Base-by-base conservation (phyloP, 306 rosid genomes). In the Ormosia emarginata region DNA sequence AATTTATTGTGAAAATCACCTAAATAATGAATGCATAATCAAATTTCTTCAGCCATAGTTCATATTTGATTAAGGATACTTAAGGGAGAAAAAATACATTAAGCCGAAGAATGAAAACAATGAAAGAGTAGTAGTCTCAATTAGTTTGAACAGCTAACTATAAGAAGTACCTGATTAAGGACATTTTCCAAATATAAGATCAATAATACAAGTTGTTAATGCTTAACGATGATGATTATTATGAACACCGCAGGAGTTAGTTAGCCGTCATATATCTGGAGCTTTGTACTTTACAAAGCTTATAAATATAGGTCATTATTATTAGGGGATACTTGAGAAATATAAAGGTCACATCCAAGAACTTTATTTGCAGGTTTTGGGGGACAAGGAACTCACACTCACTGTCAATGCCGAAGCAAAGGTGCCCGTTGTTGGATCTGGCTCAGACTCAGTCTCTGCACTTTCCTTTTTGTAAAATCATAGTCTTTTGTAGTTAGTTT, bases 401-500 rank as follows among this genome's bases (percentile, higher is more conserved):
- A 55, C 43, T 50, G 6, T n/a, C 77, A 80, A 91, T 89, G 93
- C 32, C 73, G 53, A 91, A 81, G 58, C 79, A 43, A 83, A 89
- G 94, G 97, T 90, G 8, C 17, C 39, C 69, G 6, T 32, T 6
- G 7, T 85, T 63, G 18, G 85, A 85, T 78, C 83, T 84, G 17
- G 56, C 44, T 55, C 68, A 14, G 33, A 65, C 29, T 65, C 15
- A 14, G 0, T 49, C 50, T 61, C 34, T 57, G 33, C 17, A 79
- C 30, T 74, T 74, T 40, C 30, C 37, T 41, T 58, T 41, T 34
- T 33, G 57, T 34, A 9, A 29, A 2, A 53, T 12, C 56, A 29
- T 36, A 69, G 24, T 69, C 17, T 53, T 30, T 37, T 82, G 33
- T 44, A 9, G 2, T 47, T 49, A 8, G 53, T 76, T 52, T 73